A percentile compares a stretch with the other conserved stretches of the same genome.
phyloP scores from a whole-genome alignment of 1,139 yeast species.

The Candida dubliniensis region DNA sequence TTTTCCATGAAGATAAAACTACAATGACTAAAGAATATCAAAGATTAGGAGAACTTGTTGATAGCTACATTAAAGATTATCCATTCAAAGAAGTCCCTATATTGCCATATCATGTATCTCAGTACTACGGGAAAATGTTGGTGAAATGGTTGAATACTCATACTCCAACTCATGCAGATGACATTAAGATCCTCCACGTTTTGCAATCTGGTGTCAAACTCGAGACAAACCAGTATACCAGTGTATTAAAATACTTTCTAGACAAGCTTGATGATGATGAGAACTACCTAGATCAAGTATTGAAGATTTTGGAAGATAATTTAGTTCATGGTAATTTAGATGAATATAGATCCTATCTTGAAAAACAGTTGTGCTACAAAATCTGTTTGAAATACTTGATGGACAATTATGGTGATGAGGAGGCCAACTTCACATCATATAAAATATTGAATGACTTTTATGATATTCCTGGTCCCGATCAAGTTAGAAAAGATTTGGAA shows the following conservation, averaged over 20 bases:
- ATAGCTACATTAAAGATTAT: conserved; percentile 1
- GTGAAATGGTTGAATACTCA: background rate
- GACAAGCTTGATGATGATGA: background rate
- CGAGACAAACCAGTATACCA: background rate
- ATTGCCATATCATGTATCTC: background rate
- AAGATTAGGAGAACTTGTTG: background rate
- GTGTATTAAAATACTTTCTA: conserved; percentile 2
- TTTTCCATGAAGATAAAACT: background rate
- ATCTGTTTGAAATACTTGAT: conserved; percentile 9
- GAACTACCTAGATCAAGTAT: conserved; percentile 17
- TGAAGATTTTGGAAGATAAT: conserved; percentile 29
- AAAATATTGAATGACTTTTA: conserved; percentile 30
- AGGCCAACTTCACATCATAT: conserved; percentile 19
- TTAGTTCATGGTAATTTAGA: conserved; percentile 32
- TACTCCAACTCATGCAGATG: background rate
- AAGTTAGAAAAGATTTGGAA: conserved; percentile 8
- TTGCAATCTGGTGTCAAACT: conserved; percentile 6
- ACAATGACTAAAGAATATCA: background rate
- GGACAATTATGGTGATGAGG: conserved; percentile 6
- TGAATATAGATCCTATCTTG: conserved; percentile 1
- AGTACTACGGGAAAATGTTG: background rate
- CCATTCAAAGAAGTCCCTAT: background rate
- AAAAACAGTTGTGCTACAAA: conserved; percentile 13
- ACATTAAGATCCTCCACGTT: background rate
- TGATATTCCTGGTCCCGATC: conserved; percentile 18